Conservation (phyloP, 148 eudicot species). For the Amaranthus cruentus region DNA sequence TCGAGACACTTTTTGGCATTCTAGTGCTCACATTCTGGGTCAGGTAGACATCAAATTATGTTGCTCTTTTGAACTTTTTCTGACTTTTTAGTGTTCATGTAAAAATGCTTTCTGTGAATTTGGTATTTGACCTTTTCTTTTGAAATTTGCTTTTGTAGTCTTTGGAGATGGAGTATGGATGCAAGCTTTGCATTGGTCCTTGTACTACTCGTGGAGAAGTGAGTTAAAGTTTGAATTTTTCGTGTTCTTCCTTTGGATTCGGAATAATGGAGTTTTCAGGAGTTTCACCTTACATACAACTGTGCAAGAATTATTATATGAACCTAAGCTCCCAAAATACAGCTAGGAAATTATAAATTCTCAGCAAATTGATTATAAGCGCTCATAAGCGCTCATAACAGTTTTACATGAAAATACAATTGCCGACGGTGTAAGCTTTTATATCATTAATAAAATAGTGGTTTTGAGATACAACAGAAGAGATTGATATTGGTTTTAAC, state of each 20-base stretch:
- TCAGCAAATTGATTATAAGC: no score
- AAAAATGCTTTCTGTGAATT: constrained; percentile 1
- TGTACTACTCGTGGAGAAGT: constrained; percentile 99
- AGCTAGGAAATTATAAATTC: no score
- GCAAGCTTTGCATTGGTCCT: constrained; percentile 91
- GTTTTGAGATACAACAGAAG: no score
- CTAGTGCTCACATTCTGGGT: constrained; percentile 96
- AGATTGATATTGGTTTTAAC: no score
- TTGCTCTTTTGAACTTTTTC: background rate
- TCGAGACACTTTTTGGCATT: constrained; percentile 97
- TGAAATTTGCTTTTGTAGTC: constrained; percentile 34
- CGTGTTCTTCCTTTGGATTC: background rate
- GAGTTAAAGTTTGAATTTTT: background rate
- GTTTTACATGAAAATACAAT: no score
- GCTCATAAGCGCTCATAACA: no score
- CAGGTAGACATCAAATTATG: constrained; percentile 39
- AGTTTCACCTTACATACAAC: background rate
- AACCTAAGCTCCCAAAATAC: no score
- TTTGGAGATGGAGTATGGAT: constrained; percentile 83
- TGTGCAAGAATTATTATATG: no score
- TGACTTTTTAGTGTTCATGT: background rate
- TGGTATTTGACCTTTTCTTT: constrained; percentile 8
- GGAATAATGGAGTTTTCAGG: background rate
- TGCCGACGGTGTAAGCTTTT: no score
- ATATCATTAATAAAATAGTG: no score